Evolutionary conservation across 345 rosid species (phyloP).

Genomic region (Euphorbia tirucalli): DNA sequence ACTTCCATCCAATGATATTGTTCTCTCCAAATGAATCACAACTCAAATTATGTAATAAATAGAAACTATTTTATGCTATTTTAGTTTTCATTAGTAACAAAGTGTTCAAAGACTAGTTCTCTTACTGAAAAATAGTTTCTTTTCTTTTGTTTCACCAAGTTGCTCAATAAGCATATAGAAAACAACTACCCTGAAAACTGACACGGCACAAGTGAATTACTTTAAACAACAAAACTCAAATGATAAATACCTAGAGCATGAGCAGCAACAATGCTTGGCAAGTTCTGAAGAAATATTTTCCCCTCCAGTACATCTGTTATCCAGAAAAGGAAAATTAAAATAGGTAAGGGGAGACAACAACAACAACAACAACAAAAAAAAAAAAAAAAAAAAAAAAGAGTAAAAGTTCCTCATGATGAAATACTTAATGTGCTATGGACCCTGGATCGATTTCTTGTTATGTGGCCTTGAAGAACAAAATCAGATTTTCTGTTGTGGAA

Average conservation of each 20-base stretch:
- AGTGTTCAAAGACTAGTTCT: neutral
- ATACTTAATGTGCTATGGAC: too few species aligned
- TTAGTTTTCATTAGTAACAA: neutral
- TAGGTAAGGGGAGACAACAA: neutral
- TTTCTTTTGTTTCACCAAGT: neutral
- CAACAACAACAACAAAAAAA: too few species aligned
- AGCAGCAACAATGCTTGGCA: conserved; percentile 86
- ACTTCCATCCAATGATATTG: neutral
- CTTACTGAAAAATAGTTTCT: neutral
- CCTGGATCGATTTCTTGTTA: too few species aligned
- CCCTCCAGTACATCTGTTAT: conserved; percentile 88
- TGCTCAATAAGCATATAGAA: neutral
- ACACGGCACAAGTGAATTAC: neutral
- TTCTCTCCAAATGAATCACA: neutral
- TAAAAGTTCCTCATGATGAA: neutral
- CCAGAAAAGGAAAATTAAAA: conserved; percentile 11
- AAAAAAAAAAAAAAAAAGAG: neutral
- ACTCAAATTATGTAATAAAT: neutral
- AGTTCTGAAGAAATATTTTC: conserved; percentile 93
- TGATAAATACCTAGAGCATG: conserved; percentile 74
- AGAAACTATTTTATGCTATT: neutral
- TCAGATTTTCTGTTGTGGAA: too few species aligned
- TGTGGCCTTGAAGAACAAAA: too few species aligned
- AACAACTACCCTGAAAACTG: neutral
- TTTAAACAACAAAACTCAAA: neutral